A percentile compares a stretch with the other conserved stretches of the same genome.
Evolutionary conservation across 495 filamentous ascomycete genomes (phyloP).

Genomic region (Filosporella fistucella): DNA sequence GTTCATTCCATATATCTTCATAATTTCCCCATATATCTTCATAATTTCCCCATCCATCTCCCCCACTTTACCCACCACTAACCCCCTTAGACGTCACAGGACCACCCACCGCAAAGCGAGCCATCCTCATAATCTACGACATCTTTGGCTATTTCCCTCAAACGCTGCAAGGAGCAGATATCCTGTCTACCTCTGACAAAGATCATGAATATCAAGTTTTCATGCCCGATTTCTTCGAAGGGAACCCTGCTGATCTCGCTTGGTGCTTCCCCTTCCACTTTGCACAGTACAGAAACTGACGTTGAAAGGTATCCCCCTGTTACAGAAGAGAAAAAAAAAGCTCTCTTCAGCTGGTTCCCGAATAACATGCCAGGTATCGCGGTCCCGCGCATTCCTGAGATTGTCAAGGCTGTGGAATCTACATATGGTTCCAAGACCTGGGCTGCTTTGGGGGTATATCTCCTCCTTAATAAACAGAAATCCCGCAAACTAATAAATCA

Average conservation of each 20-base stretch:
- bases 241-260: slow-evolving; percentile 44
- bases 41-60: background rate
- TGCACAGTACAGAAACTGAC: slow-evolving; percentile 5
- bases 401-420: slow-evolving; percentile 51
- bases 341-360: slow-evolving; percentile 69
- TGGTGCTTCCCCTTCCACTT: slow-evolving; percentile 27
- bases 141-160: slow-evolving; percentile 66
- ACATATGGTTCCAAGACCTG: slow-evolving; percentile 61
- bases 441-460: slow-evolving; percentile 67
- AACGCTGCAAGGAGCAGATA: slow-evolving; percentile 65
- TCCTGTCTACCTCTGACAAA: slow-evolving; percentile 52
- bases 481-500: too few relatives aligned
- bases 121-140: slow-evolving; percentile 60
- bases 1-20: background rate
- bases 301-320: slow-evolving; percentile 81
- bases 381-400: slow-evolving; percentile 56
- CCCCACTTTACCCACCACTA: too few relatives aligned
- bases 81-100: slow-evolving; percentile 54
- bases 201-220: slow-evolving; percentile 56
- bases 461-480: too few relatives aligned
- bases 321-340: slow-evolving; percentile 72
- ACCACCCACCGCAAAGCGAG: slow-evolving; percentile 48
- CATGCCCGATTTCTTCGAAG: slow-evolving; percentile 68
- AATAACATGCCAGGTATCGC: slow-evolving; percentile 57
- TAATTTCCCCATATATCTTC: background rate